Percentiles rank a stretch among this genome's conserved stretches.
Conservation (phyloP, 1,284 basidiomycete species). For the Gomphus bonarii region DNA sequence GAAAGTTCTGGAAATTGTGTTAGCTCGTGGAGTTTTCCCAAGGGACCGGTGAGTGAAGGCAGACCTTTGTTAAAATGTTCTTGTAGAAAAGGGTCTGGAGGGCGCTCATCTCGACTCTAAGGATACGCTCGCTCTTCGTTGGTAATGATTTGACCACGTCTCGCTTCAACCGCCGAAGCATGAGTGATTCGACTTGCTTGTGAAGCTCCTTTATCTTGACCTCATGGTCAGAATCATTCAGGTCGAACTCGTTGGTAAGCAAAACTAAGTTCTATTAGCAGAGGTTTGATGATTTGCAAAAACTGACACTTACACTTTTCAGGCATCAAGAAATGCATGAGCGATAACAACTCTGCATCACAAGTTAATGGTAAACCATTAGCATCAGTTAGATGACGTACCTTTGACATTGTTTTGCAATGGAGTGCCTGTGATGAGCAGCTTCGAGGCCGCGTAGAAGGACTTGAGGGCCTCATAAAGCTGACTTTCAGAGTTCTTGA, state of each 20-base stretch:
- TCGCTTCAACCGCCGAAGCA: constrained; percentile 92
- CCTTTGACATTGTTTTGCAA: constrained; percentile 99
- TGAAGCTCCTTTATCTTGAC: constrained; percentile 93
- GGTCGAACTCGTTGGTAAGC: constrained; percentile 89
- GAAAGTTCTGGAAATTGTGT: constrained; percentile 63
- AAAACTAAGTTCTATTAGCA: constrained; percentile 39
- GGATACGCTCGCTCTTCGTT: constrained; percentile 95
- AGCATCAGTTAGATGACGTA: constrained; percentile 25
- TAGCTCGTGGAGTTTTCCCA: neutral
- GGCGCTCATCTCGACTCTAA: constrained; percentile 96
- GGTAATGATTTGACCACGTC: constrained; percentile 97
- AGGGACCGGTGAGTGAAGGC: constrained; percentile 13
- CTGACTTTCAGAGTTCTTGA: constrained; percentile 98
- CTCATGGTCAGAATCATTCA: constrained; percentile 89
- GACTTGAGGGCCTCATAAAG: constrained; percentile 89
- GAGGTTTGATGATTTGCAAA: constrained; percentile 5
- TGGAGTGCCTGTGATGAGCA: constrained; percentile 97
- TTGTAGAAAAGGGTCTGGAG: constrained; percentile 99
- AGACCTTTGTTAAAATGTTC: constrained; percentile 92
- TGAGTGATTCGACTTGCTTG: constrained; percentile 85
- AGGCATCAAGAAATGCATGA: constrained; percentile 99
- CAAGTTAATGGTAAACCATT: neutral
- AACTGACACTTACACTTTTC: constrained; percentile 73
- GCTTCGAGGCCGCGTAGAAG: constrained; percentile 85
- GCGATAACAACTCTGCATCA: constrained; percentile 73